phyloP scores from a whole-genome alignment of 208 protist genomes.

The Leishmania arabica region DNA sequence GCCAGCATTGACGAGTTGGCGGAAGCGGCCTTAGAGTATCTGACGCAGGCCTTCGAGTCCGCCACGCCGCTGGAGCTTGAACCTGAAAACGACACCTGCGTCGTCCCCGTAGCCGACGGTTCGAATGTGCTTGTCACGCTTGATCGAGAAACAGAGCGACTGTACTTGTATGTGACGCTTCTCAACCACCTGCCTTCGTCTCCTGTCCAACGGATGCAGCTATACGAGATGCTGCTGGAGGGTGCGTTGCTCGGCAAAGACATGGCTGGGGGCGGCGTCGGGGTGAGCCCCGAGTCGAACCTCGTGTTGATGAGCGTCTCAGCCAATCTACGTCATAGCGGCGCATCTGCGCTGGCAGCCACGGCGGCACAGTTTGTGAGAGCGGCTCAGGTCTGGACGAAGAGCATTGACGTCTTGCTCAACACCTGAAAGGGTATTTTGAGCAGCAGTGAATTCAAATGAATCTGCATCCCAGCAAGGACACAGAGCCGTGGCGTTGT shows the following conservation, averaged over 20 bases:
- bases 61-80: conserved; percentile 45
- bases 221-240: conserved; percentile 80
- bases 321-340: conserved; percentile 57
- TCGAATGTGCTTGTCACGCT: conserved; percentile 75
- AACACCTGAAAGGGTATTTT: not conserved
- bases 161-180: conserved; percentile 82
- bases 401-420: conserved; percentile 17
- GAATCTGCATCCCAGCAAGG: not conserved
- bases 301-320: conserved; percentile 78
- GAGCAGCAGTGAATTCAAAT: not conserved
- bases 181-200: conserved; percentile 58
- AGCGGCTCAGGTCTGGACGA: conserved; percentile 45
- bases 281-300: conserved; percentile 62
- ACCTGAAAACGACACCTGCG: conserved; percentile 59
- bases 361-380: conserved; percentile 57
- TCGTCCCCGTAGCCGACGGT: conserved; percentile 41
- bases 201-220: conserved; percentile 26
- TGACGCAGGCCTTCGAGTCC: conserved; percentile 34
- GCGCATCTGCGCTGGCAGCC: conserved; percentile 45
- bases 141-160: conserved; percentile 57
- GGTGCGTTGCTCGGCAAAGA: conserved; percentile 79
- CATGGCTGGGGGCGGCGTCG: conserved; percentile 76
- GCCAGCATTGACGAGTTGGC: conserved; percentile 30
- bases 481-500: not conserved
- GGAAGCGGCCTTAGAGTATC: conserved; percentile 20